phyloP scores from a whole-genome alignment of 208 protist species.

The Acanthamoeba divionensis region DNA sequence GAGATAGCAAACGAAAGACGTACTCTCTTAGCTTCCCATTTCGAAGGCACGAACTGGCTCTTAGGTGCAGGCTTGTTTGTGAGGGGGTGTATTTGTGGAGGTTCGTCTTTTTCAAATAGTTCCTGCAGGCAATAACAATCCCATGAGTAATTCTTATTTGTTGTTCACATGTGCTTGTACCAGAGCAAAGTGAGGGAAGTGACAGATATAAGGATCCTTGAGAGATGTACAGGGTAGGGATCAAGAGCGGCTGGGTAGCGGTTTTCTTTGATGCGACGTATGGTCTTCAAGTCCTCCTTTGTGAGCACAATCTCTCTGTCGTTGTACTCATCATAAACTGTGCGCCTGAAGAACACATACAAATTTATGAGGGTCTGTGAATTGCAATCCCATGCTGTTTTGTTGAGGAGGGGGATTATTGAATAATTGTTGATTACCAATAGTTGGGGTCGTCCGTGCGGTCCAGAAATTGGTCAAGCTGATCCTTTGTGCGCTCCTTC shows the following conservation, averaged over 20 bases:
- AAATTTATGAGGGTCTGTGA: neutral
- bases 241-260: conserved; percentile 16
- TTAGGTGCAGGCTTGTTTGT: conserved; percentile 75
- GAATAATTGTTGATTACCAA: conserved; percentile 1
- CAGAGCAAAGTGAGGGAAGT: neutral
- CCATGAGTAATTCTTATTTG: neutral
- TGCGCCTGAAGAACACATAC: conserved; percentile 62
- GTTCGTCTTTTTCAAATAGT: conserved; percentile 31
- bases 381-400: neutral
- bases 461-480: conserved; percentile 80
- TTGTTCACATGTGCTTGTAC: neutral
- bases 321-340: conserved; percentile 80
- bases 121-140: neutral
- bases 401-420: neutral
- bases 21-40: conserved; percentile 49
- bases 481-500: conserved; percentile 64
- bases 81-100: conserved; percentile 69
- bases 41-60: conserved; percentile 78
- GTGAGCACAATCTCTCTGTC: conserved; percentile 78
- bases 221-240: conserved; percentile 17
- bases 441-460: conserved; percentile 76
- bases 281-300: conserved; percentile 81
- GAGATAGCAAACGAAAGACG: neutral
- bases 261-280: conserved; percentile 56
- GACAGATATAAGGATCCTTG: neutral